Percentiles rank a stretch among this genome's conserved stretches.
Conservation (phyloP, 2,329 filamentous ascomycete genomes). For the Fusarium keratoplasticum region DNA sequence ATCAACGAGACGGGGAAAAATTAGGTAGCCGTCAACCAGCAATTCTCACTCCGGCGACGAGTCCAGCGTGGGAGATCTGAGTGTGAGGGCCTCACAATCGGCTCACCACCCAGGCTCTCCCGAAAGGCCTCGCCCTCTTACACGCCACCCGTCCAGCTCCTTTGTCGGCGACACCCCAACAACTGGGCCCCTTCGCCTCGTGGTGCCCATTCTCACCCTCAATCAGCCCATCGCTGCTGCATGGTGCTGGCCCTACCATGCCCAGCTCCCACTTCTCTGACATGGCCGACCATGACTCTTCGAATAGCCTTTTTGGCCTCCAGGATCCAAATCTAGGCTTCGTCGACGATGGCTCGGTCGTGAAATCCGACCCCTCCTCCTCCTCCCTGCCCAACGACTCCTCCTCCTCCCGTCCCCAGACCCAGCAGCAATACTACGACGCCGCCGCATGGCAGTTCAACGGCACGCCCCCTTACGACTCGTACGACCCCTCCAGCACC, state of each 20-base stretch:
- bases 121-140: constrained; percentile 32
- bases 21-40: constrained; percentile 17
- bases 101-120: constrained; percentile 34
- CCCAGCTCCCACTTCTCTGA: constrained; percentile 45
- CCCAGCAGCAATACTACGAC: constrained; percentile 48
- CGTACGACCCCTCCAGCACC: constrained; percentile 55
- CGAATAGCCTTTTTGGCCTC: constrained; percentile 57
- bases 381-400: constrained; percentile 47
- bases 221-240: constrained; percentile 46
- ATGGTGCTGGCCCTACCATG: constrained; percentile 45
- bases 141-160: constrained; percentile 18
- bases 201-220: constrained; percentile 37
- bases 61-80: constrained; percentile 5
- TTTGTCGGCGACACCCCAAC: constrained; percentile 36
- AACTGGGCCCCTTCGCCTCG: constrained; percentile 23
- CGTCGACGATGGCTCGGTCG: constrained; percentile 49
- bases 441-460: constrained; percentile 62
- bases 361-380: constrained; percentile 49
- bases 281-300: constrained; percentile 56
- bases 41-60: constrained; percentile 20
- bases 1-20: constrained; percentile 3
- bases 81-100: constrained; percentile 18
- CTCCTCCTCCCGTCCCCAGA: constrained; percentile 49
- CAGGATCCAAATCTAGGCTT: constrained; percentile 56
- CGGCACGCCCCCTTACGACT: constrained; percentile 60